phyloP scores from a whole-genome alignment of 1,284 basidiomycete species.

The Ceratobasidium sp. region DNA sequence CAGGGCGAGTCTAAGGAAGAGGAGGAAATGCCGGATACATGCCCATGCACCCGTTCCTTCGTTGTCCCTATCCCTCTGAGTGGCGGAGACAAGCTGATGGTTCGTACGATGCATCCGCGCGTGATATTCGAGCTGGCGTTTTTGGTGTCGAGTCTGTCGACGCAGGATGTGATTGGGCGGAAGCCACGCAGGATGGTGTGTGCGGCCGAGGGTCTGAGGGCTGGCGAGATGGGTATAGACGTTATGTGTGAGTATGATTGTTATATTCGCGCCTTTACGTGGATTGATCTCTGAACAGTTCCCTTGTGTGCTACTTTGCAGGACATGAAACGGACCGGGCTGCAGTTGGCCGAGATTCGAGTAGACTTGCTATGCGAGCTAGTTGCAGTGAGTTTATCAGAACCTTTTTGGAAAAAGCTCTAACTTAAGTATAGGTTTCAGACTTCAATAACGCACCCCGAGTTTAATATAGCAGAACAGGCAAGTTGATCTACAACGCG shows the following conservation, averaged over 20 bases:
- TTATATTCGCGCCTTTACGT: not conserved
- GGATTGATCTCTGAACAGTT: slow-evolving; percentile 52
- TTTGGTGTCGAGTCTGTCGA: slow-evolving; percentile 73
- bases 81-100: slow-evolving; percentile 56
- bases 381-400: slow-evolving; percentile 44
- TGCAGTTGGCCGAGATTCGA: slow-evolving; percentile 70
- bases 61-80: slow-evolving; percentile 32
- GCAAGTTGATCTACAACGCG: slow-evolving; percentile 46
- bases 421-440: not conserved
- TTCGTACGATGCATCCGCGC: slow-evolving; percentile 77
- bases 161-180: slow-evolving; percentile 77
- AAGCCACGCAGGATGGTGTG: slow-evolving; percentile 79
- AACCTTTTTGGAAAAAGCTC: no score
- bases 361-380: slow-evolving; percentile 69
- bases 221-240: slow-evolving; percentile 65
- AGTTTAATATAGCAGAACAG: slow-evolving; percentile 72
- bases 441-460: slow-evolving; percentile 56
- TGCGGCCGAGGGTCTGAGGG: slow-evolving; percentile 71
- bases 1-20: not conserved
- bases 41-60: slow-evolving; percentile 25
- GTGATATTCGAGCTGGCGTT: slow-evolving; percentile 74
- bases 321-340: slow-evolving; percentile 67
- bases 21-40: not conserved
- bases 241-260: slow-evolving; percentile 54
- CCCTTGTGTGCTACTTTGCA: slow-evolving; percentile 67